Percentiles rank a stretch among this genome's conserved stretches.
Conservation (phyloP, 148 eudicot genomes). For the Diospyros kaki region DNA sequence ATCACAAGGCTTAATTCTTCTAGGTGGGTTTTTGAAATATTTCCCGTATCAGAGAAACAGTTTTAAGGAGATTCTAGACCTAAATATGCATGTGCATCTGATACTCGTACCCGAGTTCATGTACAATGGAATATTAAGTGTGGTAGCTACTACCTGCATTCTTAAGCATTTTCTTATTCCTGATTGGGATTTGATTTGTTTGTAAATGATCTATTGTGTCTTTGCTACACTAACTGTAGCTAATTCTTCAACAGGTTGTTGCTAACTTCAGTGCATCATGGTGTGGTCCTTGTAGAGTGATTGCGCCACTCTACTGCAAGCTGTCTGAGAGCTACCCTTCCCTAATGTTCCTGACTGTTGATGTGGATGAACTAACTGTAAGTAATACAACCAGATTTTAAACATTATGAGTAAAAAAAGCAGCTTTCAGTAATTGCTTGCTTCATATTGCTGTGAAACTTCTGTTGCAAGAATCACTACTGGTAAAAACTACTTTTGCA, state of each 20-base stretch:
- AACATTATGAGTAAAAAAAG: neutral
- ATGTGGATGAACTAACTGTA: conserved; percentile 91
- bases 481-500: no score
- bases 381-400: conserved; percentile 24
- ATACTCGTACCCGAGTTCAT: no score
- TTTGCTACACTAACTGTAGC: neutral
- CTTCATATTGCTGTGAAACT: no score
- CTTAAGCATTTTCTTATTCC: neutral
- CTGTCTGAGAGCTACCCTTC: conserved; percentile 76
- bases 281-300: conserved; percentile 96
- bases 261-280: conserved; percentile 96
- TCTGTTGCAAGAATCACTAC: no score
- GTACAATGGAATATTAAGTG: no score
- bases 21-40: no score
- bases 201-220: neutral
- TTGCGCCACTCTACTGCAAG: conserved; percentile 75
- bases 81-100: no score
- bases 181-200: neutral
- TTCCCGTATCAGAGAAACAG: no score
- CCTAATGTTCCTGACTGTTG: conserved; percentile 70
- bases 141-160: no score
- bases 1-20: no score
- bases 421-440: no score
- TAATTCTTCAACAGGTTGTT: conserved; percentile 51
- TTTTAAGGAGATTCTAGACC: no score